Evolutionary conservation across 805 yeast species (phyloP).

Genomic region (Metschnikowia chrysomelidarum): DNA sequence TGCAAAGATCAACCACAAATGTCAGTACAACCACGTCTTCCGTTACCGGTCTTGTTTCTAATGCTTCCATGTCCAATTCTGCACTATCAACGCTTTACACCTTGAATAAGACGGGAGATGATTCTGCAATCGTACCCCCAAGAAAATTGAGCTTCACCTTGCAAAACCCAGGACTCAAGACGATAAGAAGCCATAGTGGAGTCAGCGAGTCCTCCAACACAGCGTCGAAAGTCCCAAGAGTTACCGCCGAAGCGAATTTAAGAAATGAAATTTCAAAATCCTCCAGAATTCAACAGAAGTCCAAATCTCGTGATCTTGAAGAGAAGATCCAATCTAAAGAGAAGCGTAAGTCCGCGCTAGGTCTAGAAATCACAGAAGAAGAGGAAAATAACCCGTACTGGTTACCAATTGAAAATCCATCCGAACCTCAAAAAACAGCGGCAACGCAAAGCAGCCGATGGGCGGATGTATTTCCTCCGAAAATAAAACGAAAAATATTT

Average conservation of each 20-base stretch:
- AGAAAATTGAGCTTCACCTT: background rate
- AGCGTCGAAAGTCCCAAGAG: constrained; percentile 5
- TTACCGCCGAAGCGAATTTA: constrained; percentile 10
- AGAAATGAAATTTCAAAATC: constrained; percentile 7
- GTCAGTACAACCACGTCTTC: constrained; percentile 33
- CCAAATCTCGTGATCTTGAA: constrained; percentile 2
- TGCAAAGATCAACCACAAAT: constrained; percentile 22
- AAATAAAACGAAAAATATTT: constrained; percentile 61
- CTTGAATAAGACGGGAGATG: constrained; percentile 27
- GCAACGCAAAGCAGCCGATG: constrained; percentile 61
- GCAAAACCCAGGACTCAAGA: background rate
- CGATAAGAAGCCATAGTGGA: constrained; percentile 1
- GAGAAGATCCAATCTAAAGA: constrained; percentile 2
- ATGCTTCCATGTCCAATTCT: constrained; percentile 26
- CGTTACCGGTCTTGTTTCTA: constrained; percentile 39
- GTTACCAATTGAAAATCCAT: constrained; percentile 60
- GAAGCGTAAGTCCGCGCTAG: constrained; percentile 12
- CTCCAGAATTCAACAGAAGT: constrained; percentile 1
- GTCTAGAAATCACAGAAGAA: constrained; percentile 11
- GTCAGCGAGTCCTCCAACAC: constrained; percentile 6
- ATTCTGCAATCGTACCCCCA: background rate
- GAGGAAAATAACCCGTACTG: constrained; percentile 26
- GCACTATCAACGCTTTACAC: constrained; percentile 40
- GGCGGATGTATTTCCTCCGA: constrained; percentile 84
- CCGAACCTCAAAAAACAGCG: constrained; percentile 43